Evolutionary conservation across 2,329 filamentous ascomycete genomes (phyloP).

Genomic region (Didymella glomerata): DNA sequence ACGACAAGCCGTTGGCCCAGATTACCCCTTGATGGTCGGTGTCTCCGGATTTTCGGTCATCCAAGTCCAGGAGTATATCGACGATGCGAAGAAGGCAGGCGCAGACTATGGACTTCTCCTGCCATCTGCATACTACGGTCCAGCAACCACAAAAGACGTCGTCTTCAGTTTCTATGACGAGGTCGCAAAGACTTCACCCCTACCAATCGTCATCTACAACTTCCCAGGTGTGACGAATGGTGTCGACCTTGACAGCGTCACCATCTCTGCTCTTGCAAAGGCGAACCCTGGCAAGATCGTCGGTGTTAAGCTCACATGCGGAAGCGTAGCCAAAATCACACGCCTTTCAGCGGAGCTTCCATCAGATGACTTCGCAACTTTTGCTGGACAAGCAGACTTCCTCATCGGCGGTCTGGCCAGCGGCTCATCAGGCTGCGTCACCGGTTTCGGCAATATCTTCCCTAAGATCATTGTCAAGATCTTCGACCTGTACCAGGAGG

Average conservation of each 20-base stretch:
- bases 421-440: slow-evolving; percentile 64
- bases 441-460: slow-evolving; percentile 66
- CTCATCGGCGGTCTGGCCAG: slow-evolving; percentile 64
- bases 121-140: slow-evolving; percentile 57
- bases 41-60: slow-evolving; percentile 55
- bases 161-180: slow-evolving; percentile 55
- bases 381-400: slow-evolving; percentile 78
- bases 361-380: slow-evolving; percentile 69
- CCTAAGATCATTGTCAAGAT: slow-evolving; percentile 65
- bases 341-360: slow-evolving; percentile 64
- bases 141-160: slow-evolving; percentile 52
- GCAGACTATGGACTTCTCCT: slow-evolving; percentile 56
- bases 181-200: slow-evolving; percentile 65
- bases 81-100: slow-evolving; percentile 53
- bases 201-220: slow-evolving; percentile 77
- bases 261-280: slow-evolving; percentile 65
- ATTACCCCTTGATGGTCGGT: slow-evolving; percentile 56
- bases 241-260: slow-evolving; percentile 72
- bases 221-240: slow-evolving; percentile 74
- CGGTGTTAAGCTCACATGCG: slow-evolving; percentile 76
- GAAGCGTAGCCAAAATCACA: slow-evolving; percentile 76
- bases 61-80: slow-evolving; percentile 55
- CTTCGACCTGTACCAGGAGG: slow-evolving; percentile 68
- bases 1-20: slow-evolving; percentile 53
- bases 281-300: slow-evolving; percentile 68